These are phyloP conservation scores for Raphanus sativus DNA, from an alignment of 345 rosid genomes.

Conservation along the genomic window DNA sequence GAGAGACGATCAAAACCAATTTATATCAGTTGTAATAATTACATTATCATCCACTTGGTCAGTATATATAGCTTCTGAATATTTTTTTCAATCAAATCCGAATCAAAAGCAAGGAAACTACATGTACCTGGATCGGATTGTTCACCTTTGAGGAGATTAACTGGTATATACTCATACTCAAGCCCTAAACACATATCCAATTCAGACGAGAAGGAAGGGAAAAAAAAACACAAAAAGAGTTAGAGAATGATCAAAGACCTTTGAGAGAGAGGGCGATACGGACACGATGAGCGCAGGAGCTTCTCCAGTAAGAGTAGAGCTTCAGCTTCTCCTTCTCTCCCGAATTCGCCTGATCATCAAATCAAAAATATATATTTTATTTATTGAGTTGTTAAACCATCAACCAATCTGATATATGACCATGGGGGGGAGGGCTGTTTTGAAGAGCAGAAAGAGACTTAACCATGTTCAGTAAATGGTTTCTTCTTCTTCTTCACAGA, in stretches of 20 bases:
- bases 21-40: background rate
- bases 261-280: slow-evolving; percentile 76
- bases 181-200: slow-evolving; percentile 47
- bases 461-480: slow-evolving; percentile 10
- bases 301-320: slow-evolving; percentile 72
- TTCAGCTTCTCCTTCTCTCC: slow-evolving; percentile 35
- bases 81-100: background rate
- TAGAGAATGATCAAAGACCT: slow-evolving; percentile 39
- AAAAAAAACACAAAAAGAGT: background rate
- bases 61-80: background rate
- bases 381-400: background rate
- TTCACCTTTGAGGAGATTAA: slow-evolving; percentile 57
- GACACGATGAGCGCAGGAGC: slow-evolving; percentile 78
- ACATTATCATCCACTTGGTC: background rate
- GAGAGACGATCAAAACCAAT: slow-evolving; percentile 7
- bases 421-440: background rate
- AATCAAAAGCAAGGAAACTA: background rate
- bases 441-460: background rate
- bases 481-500: background rate
- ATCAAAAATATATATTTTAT: background rate
- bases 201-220: background rate
- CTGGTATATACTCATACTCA: slow-evolving; percentile 62
- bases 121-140: slow-evolving; percentile 66
- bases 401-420: background rate
- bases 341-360: slow-evolving; percentile 23